phyloP scores from a whole-genome alignment of 139 green algal species.

The Choricystis sp. region DNA sequence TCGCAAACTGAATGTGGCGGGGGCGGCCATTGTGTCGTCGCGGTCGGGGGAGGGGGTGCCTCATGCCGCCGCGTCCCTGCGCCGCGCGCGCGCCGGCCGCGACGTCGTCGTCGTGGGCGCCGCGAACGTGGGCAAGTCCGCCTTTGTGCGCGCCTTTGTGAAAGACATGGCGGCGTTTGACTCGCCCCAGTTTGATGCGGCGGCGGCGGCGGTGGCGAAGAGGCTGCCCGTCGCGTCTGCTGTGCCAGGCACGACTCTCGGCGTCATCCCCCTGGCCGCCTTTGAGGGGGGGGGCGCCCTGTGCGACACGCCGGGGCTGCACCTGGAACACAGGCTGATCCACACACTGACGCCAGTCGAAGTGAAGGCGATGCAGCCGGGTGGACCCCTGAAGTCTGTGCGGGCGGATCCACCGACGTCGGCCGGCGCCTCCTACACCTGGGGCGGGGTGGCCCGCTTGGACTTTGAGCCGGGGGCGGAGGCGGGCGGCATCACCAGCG shows the following conservation, averaged over 20 bases:
- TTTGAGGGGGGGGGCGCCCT: constrained; percentile 55
- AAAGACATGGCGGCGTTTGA: constrained; percentile 45
- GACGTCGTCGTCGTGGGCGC: constrained; percentile 89
- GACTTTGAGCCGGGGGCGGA: constrained; percentile 53
- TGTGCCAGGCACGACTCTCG: constrained; percentile 91
- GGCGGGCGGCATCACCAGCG: constrained; percentile 13
- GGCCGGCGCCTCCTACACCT: constrained; percentile 30
- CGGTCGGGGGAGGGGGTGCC: constrained; percentile 27
- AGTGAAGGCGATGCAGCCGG: too few species aligned
- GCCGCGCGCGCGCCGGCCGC: constrained; percentile 52
- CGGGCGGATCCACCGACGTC: neutral
- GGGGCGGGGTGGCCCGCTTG: constrained; percentile 49
- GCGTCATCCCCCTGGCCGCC: constrained; percentile 64
- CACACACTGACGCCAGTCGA: constrained; percentile 54
- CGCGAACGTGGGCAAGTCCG: constrained; percentile 93
- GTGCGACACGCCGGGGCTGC: constrained; percentile 84
- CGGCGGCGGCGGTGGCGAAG: constrained; percentile 13
- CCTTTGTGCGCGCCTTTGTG: constrained; percentile 64
- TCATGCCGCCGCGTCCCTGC: constrained; percentile 28
- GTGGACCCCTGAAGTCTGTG: neutral
- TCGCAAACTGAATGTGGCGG: constrained; percentile 36
- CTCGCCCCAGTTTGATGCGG: constrained; percentile 31
- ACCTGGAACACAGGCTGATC: constrained; percentile 79
- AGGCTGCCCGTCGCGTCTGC: constrained; percentile 62
- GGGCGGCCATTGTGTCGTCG: constrained; percentile 1